Conservation (phyloP, 805 yeast species). For the Kodamaea kakaduensis region DNA sequence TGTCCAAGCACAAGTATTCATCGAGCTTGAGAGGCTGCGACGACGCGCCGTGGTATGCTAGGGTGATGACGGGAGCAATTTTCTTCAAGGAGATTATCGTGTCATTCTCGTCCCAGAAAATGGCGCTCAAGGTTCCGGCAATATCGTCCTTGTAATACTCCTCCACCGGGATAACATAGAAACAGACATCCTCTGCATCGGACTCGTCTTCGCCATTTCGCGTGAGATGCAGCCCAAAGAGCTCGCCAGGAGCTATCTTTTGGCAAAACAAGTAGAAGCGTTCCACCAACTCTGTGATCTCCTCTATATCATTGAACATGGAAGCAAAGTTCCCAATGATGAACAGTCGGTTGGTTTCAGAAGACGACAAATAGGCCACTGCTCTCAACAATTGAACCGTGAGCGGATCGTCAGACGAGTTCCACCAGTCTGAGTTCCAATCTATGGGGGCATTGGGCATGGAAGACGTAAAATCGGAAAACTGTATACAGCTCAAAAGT, state of each 20-base stretch:
- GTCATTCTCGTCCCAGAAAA: conserved; percentile 36
- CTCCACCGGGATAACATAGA: conserved; percentile 30
- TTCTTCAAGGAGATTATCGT: conserved; percentile 26
- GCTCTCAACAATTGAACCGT: conserved; percentile 21
- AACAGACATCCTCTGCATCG: conserved; percentile 3
- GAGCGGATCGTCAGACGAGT: conserved; percentile 3
- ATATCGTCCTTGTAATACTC: conserved; percentile 25
- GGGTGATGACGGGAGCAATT: conserved; percentile 30
- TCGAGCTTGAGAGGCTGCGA: conserved; percentile 20
- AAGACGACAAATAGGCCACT: conserved; percentile 17
- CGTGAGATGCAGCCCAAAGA: conserved; percentile 3
- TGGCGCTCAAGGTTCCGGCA: conserved; percentile 30
- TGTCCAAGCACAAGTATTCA: conserved; percentile 33
- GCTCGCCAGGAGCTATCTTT: conserved; percentile 2
- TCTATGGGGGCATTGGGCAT: conserved; percentile 12
- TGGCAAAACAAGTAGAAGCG: conserved; percentile 11
- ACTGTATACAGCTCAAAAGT: conserved; percentile 24
- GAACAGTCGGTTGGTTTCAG: conserved; percentile 18
- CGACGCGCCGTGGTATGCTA: conserved; percentile 20
- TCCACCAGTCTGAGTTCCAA: conserved; percentile 7
- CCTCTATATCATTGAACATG: conserved; percentile 17
- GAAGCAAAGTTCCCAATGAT: conserved; percentile 19
- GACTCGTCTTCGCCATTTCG: conserved; percentile 9
- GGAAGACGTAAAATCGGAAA: conserved; percentile 16
- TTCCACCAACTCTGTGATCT: conserved; percentile 16